phyloP scores from a whole-genome alignment of 169 alveolate genomes.

The Hammondia hammondi region DNA sequence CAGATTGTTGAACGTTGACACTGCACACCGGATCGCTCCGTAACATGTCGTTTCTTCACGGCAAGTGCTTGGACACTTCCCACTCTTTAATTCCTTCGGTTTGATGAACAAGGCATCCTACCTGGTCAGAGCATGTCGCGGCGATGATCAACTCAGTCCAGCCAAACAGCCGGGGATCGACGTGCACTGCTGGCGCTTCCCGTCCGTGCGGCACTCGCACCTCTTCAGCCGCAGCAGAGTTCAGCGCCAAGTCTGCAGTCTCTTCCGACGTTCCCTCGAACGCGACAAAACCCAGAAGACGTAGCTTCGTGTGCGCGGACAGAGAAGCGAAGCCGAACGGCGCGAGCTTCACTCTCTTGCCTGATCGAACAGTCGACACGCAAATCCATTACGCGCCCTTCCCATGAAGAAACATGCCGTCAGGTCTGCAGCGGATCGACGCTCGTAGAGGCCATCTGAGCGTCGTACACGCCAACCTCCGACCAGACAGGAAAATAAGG shows the following conservation, averaged over 20 bases:
- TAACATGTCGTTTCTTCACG: too few species aligned
- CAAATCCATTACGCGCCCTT: not conserved
- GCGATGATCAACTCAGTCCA: constrained; percentile 33
- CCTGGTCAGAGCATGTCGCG: constrained; percentile 39
- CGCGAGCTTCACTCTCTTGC: not conserved
- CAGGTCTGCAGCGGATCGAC: not conserved
- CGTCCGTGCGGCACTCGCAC: not conserved
- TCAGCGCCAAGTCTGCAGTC: constrained; percentile 6
- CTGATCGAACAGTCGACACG: not conserved
- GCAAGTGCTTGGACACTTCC: too few species aligned
- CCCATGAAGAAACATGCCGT: too few species aligned
- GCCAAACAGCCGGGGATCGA: constrained; percentile 21
- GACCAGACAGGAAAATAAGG: not conserved
- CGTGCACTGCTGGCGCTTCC: not conserved
- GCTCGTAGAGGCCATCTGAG: not conserved
- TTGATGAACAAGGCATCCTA: not conserved
- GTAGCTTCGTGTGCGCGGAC: constrained; percentile 15
- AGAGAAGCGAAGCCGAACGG: constrained; percentile 33
- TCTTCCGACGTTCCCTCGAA: not conserved
- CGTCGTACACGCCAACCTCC: not conserved
- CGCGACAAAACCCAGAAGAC: constrained; percentile 8
- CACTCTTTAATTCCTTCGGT: too few species aligned
- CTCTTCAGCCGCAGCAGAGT: not conserved
- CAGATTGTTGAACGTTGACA: too few species aligned
- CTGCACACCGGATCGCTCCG: too few species aligned